Base-by-base conservation (phyloP, 2,329 filamentous ascomycete genomes). In the Rachicladosporium sp. region DNA sequence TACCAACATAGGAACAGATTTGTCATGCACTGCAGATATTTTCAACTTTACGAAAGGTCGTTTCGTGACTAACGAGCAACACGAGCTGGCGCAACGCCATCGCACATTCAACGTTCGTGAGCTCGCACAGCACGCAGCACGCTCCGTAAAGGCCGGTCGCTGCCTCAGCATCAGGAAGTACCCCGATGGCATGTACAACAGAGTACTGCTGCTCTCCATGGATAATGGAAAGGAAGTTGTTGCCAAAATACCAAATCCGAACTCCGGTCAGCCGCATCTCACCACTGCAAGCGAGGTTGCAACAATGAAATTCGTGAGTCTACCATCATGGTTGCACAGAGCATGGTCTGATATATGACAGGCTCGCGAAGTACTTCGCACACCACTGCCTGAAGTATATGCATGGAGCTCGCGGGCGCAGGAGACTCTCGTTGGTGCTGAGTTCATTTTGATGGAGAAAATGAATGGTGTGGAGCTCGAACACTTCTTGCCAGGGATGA, bases 261-360 rank as follows among this genome's bases (percentile, higher is more conserved):
- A 59, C 46, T 55, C 56, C 42, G 59, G 60, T 4, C 21, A 45
- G 29, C 42, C 51, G 27, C 56, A 58, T 41, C 55, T 52, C 23
- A 60, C 54, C 6, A 63, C 58, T 13, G 59, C 59, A 6, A 61
- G 56, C 36, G 58, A 60, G 46, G 59, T 58, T 30, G 61, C 61
- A 2, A 62, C 59, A 10, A 59, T 61, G 57, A 50, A 55, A 23
- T 57, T 56, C 38, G 55, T 59, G n/a, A n/a, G n/a, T n/a, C n/a
- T n/a, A n/a, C n/a, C n/a, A n/a, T n/a, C n/a, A n/a, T n/a, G n/a
- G n/a, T n/a, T n/a, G n/a, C n/a, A n/a, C n/a, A n/a, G n/a, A n/a
- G n/a, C n/a, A n/a, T n/a, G n/a, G n/a, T n/a, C n/a, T n/a, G n/a
- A n/a, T n/a, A n/a, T n/a, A n/a, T n/a, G n/a, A n/a, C n/a, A 63